These are phyloP conservation scores for Ophiognomonia clavigignenti-juglandacearum DNA, from an alignment of 2,329 filamentous ascomycete species.

Conservation along the genomic window DNA sequence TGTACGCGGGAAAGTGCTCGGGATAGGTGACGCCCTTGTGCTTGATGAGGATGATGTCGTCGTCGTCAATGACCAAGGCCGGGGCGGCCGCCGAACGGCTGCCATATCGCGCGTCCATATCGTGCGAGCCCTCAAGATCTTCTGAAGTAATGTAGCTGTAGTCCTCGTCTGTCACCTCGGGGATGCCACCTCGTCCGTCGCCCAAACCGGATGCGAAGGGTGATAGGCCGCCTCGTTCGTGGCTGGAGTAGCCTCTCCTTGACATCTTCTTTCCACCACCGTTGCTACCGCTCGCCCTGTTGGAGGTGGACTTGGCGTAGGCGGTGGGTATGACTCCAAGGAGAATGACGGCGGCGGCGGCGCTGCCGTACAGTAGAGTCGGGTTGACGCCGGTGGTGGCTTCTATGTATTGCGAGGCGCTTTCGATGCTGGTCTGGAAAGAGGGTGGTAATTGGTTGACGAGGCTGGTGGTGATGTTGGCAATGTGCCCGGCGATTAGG, in stretches of 20 bases:
- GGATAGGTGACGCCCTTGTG: constrained; percentile 62
- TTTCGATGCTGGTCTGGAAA: constrained; percentile 50
- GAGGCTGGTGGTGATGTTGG: constrained; percentile 47
- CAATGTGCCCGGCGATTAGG: constrained; percentile 38
- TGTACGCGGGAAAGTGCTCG: constrained; percentile 69
- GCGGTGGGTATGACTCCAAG: constrained; percentile 40
- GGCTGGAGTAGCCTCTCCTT: constrained; percentile 46
- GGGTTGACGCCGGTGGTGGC: constrained; percentile 46
- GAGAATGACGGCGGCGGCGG: constrained; percentile 43
- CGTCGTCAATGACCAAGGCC: constrained; percentile 40
- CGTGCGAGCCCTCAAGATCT: constrained; percentile 48
- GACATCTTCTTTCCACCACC: constrained; percentile 35
- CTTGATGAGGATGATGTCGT: constrained; percentile 68
- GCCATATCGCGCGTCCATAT: constrained; percentile 20
- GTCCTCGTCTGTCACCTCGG: constrained; percentile 69
- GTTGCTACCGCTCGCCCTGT: constrained; percentile 18
- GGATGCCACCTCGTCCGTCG: constrained; percentile 35
- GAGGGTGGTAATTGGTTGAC: constrained; percentile 36
- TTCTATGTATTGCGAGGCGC: constrained; percentile 46
- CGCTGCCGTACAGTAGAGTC: constrained; percentile 44
- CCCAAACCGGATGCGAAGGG: constrained; percentile 44
- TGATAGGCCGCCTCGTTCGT: constrained; percentile 38
- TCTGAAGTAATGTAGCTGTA: constrained; percentile 80
- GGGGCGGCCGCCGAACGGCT: constrained; percentile 21
- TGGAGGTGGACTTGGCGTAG: constrained; percentile 20